Evolutionary conservation across 106 monocot genomes (phyloP), one percentile per base, ranked within the genome.

Genomic region (Apostasia shenzhenica): DNA sequence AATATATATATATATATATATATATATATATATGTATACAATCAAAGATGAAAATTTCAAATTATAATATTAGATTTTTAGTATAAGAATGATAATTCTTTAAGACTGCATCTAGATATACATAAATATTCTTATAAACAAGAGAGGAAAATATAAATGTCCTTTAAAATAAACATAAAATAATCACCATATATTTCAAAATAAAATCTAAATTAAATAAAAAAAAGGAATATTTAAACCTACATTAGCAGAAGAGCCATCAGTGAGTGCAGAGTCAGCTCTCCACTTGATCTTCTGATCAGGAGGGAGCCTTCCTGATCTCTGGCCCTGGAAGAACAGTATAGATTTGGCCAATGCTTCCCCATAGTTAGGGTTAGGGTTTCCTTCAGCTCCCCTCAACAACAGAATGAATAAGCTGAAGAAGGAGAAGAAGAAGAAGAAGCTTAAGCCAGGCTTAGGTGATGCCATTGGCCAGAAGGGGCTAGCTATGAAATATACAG

Each of bases 301-400:
- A 0, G 72, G 14, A 3, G 82, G 79, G 10, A 86, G 64, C 59
- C 72, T 72, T 12, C 86, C 86, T 4, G 86, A 86, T 48, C 82
- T 75, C 70, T 82, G 86, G 52, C 82, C 86, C 62, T 86, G 59
- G 62, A 86, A 86, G 67, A 79, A 86, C 58, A 86, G 11, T 1
- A 86, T 65, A 2, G 86, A 86, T 62, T 86, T 86, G 10, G 69
- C 69, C 46, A 82, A 69, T 3, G 86, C 82, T 55, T 79, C 86
- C 6, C 26, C 59, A 62, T 86, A 86, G 49, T 84, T 66, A 26
- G 26, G 26, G 62, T 62, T 62, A 1, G 59, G 76, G 46, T 60
- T 55, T 43, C 63, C 67, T 26, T 67, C 65, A 2, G 50, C 71
- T 3, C 39, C 5, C 51, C 6, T 42, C 43, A 66, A 67, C 13